phyloP scores from a whole-genome alignment of 768 basidiomycete genomes.

The Macrocybe gigantea region DNA sequence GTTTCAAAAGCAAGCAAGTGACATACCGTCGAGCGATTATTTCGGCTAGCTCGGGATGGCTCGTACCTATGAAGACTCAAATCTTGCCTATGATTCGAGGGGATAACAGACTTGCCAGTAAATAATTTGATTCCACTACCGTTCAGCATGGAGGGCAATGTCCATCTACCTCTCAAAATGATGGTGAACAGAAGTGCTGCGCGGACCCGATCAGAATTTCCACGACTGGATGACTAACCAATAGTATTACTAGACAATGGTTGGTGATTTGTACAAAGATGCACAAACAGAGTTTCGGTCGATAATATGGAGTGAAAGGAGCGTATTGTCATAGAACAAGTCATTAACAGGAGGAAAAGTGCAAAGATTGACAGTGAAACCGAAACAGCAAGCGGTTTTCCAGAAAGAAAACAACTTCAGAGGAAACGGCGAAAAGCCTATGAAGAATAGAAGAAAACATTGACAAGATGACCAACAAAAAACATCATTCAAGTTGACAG shows the following conservation, averaged over 20 bases:
- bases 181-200: too few species aligned
- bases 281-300: too few species aligned
- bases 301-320: neutral
- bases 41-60: constrained; percentile 93
- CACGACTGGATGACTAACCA: too few species aligned
- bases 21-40: constrained; percentile 86
- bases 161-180: too few species aligned
- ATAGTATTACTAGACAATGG: too few species aligned
- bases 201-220: too few species aligned
- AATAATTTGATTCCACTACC: constrained; percentile 55
- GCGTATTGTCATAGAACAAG: neutral
- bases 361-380: neutral
- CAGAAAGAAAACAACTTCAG: neutral
- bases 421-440: too few species aligned
- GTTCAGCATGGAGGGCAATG: constrained; percentile 34
- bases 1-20: constrained; percentile 10
- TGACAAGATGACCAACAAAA: too few species aligned
- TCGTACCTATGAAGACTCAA: constrained; percentile 57
- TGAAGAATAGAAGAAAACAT: too few species aligned
- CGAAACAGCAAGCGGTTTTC: neutral
- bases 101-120: constrained; percentile 28
- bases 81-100: neutral
- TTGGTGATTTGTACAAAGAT: too few species aligned
- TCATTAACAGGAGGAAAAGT: neutral
- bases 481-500: too few species aligned